These are phyloP conservation scores for Fusarium torulosum DNA, from an alignment of 2,329 filamentous ascomycete species.

Conservation along the genomic window DNA sequence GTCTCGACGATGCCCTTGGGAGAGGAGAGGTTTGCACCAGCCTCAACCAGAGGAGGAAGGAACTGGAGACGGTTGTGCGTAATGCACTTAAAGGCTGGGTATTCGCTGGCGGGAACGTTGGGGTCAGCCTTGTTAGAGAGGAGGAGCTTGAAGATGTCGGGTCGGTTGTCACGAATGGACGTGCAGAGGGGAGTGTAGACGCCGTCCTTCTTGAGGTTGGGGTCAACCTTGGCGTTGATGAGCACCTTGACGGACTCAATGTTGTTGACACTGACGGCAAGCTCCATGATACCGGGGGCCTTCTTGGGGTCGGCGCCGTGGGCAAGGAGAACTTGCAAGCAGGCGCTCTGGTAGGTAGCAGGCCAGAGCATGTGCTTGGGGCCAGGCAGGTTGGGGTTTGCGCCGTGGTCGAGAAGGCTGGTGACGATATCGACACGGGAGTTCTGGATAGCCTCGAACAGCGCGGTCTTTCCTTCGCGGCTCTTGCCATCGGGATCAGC, in stretches of 20 bases:
- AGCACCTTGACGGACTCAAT: constrained; percentile 70
- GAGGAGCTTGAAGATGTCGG: constrained; percentile 72
- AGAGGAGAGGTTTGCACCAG: constrained; percentile 68
- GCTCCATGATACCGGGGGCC: constrained; percentile 72
- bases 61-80: constrained; percentile 73
- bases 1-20: constrained; percentile 76
- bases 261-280: constrained; percentile 73
- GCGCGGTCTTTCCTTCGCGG: constrained; percentile 70
- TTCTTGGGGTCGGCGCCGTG: constrained; percentile 72
- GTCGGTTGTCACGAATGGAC: constrained; percentile 74
- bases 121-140: constrained; percentile 70
- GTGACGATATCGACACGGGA: constrained; percentile 69
- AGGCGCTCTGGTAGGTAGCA: constrained; percentile 68
- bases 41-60: constrained; percentile 69
- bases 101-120: constrained; percentile 72
- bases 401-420: constrained; percentile 65
- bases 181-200: constrained; percentile 77
- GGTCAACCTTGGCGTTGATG: constrained; percentile 69
- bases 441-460: constrained; percentile 71
- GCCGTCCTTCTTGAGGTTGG: constrained; percentile 73
- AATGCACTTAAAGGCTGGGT: constrained; percentile 76
- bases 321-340: constrained; percentile 68
- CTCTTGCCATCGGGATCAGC: constrained; percentile 71
- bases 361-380: constrained; percentile 79
- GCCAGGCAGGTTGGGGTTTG: constrained; percentile 75